These are phyloP conservation scores for Dothideomycetes sp. DNA, from an alignment of 2,329 filamentous ascomycete genomes.

Conservation along the genomic window DNA sequence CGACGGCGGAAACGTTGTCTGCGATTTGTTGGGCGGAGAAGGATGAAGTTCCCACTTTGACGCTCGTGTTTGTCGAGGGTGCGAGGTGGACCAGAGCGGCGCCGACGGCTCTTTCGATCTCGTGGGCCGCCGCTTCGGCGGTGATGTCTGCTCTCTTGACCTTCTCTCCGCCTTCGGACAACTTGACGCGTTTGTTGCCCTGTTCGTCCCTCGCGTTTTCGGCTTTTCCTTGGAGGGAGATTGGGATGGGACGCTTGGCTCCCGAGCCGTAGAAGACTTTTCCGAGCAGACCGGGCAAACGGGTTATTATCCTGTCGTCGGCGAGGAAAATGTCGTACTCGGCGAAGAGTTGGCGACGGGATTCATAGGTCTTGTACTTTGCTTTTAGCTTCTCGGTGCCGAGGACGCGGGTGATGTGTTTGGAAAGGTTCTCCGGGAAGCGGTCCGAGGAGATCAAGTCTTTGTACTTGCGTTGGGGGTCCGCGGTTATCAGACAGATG, in stretches of 20 bases:
- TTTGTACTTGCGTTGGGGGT: constrained; percentile 80
- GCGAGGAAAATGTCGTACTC: constrained; percentile 93
- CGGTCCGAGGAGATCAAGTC: constrained; percentile 67
- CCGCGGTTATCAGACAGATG: constrained; percentile 79
- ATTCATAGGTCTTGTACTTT: constrained; percentile 85
- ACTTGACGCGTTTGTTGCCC: constrained; percentile 39
- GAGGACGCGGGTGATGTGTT: constrained; percentile 54
- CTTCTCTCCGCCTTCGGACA: constrained; percentile 30
- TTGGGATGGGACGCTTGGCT: constrained; percentile 76
- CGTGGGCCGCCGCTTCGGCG: constrained; percentile 61
- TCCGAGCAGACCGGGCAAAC: constrained; percentile 68
- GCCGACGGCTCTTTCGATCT: constrained; percentile 66
- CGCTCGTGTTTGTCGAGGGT: constrained; percentile 67
- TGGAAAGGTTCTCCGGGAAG: constrained; percentile 39
- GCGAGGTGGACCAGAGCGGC: constrained; percentile 74
- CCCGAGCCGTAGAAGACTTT: constrained; percentile 87
- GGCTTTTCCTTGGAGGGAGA: constrained; percentile 55
- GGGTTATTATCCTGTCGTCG: constrained; percentile 70
- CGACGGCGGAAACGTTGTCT: constrained; percentile 70
- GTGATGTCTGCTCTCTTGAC: constrained; percentile 41
- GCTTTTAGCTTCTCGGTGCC: constrained; percentile 77
- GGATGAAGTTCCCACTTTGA: constrained; percentile 67
- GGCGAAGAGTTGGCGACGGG: constrained; percentile 67
- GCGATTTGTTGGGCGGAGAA: constrained; percentile 68
- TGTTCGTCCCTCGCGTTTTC: constrained; percentile 39